Evolutionary conservation across 2,329 filamentous ascomycete species (phyloP).

Genomic region (Talaromyces islandicus): DNA sequence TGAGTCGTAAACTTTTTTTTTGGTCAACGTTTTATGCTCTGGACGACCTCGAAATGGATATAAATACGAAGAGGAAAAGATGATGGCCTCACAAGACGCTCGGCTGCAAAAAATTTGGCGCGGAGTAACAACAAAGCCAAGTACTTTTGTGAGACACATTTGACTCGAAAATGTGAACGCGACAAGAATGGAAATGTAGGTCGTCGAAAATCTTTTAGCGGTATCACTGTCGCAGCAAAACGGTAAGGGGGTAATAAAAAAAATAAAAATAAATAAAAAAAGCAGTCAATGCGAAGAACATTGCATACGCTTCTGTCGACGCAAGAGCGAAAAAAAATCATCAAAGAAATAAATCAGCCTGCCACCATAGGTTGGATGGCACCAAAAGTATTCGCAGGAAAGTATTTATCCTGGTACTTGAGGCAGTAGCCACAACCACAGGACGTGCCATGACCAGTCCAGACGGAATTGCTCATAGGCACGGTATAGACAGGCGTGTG

Average conservation of each 20-base stretch:
- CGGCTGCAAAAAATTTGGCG: slow-evolving; percentile 4
- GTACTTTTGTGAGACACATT: slow-evolving; percentile 9
- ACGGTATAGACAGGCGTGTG: slow-evolving; percentile 44
- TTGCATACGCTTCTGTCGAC: slow-evolving; percentile 5
- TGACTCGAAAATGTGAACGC: slow-evolving; percentile 1
- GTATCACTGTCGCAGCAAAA: slow-evolving; percentile 12
- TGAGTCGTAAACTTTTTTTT: slow-evolving; percentile 13
- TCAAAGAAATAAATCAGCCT: slow-evolving; percentile 21
- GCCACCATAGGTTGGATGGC: slow-evolving; percentile 42
- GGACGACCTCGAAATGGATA: slow-evolving; percentile 10
- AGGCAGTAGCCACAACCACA: slow-evolving; percentile 45
- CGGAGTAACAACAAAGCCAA: slow-evolving; percentile 7
- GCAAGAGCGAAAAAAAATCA: not conserved
- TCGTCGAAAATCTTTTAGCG: slow-evolving; percentile 1
- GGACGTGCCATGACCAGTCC: slow-evolving; percentile 42
- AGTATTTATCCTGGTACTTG: slow-evolving; percentile 46
- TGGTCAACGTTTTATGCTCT: slow-evolving; percentile 11
- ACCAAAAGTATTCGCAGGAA: slow-evolving; percentile 38
- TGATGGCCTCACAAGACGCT: not conserved
- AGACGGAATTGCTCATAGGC: slow-evolving; percentile 41
- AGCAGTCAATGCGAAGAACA: slow-evolving; percentile 22
- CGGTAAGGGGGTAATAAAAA: slow-evolving; percentile 27
- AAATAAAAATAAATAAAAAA: no score
- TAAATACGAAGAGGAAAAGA: slow-evolving; percentile 1
- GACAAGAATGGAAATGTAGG: not conserved